A percentile compares a stretch with the other conserved stretches of the same genome.
Conservation (phyloP, 768 basidiomycete genomes). For the Tricholoma bakamatsutake region DNA sequence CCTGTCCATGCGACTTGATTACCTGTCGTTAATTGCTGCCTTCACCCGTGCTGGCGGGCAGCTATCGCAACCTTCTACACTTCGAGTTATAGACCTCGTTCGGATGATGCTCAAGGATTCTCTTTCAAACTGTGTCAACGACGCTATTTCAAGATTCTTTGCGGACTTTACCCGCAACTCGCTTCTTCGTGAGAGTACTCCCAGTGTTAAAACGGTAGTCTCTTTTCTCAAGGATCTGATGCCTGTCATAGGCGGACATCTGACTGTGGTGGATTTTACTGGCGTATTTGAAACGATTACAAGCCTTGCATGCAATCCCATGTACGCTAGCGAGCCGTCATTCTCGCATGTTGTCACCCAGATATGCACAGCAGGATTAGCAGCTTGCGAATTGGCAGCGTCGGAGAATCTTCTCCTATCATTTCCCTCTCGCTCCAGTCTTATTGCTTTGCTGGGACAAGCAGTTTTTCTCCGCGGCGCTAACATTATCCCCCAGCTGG, state of each 20-base stretch:
- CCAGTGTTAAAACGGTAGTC: constrained; percentile 42
- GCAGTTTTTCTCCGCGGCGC: constrained; percentile 43
- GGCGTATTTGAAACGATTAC: constrained; percentile 48
- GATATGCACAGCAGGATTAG: constrained; percentile 40
- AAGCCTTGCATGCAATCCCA: constrained; percentile 35
- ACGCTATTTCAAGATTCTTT: constrained; percentile 46
- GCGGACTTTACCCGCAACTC: constrained; percentile 43
- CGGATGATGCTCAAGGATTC: constrained; percentile 53
- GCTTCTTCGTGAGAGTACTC: constrained; percentile 40
- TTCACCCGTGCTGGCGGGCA: constrained; percentile 49
- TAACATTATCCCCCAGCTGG: constrained; percentile 52
- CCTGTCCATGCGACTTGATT: constrained; percentile 57
- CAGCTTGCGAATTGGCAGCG: constrained; percentile 41
- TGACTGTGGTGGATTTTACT: constrained; percentile 48
- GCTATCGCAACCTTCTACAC: constrained; percentile 31
- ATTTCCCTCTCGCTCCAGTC: constrained; percentile 32
- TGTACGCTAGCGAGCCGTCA: constrained; percentile 43
- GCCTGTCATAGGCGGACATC: constrained; percentile 49
- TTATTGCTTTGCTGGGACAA: constrained; percentile 37
- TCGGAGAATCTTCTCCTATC: constrained; percentile 34
- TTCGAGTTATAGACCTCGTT: constrained; percentile 48
- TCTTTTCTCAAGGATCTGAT: constrained; percentile 49
- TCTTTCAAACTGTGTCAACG: constrained; percentile 25
- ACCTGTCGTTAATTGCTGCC: constrained; percentile 45
- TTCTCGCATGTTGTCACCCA: constrained; percentile 43